These are phyloP conservation scores for Graphilbum fragrans DNA, from an alignment of 2,329 filamentous ascomycete genomes.

Conservation along the genomic window DNA sequence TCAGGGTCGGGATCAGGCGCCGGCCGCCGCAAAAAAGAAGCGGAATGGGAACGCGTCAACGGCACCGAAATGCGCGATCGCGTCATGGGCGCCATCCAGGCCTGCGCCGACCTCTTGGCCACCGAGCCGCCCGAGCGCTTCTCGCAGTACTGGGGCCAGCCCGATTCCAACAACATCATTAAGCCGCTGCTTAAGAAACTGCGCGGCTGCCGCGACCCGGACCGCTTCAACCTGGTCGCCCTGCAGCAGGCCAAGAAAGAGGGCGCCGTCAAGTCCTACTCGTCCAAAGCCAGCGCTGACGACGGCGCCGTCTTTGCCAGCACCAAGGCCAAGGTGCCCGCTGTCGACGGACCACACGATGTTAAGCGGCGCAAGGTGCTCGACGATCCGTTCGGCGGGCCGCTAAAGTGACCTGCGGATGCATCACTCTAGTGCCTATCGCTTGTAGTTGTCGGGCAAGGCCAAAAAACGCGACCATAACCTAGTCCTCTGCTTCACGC, in stretches of 20 bases:
- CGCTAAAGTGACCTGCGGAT: slow-evolving; percentile 21
- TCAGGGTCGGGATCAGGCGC: slow-evolving; percentile 1
- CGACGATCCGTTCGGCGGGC: slow-evolving; percentile 36
- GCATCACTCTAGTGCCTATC: too few species aligned
- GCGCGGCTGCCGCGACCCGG: slow-evolving; percentile 61
- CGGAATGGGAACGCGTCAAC: slow-evolving; percentile 13
- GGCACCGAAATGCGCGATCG: slow-evolving; percentile 27
- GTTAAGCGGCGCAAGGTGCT: slow-evolving; percentile 33
- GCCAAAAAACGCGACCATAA: too few species aligned
- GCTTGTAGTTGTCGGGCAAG: too few species aligned
- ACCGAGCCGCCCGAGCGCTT: slow-evolving; percentile 45
- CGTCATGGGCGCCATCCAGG: slow-evolving; percentile 33
- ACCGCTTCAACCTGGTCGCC: slow-evolving; percentile 59
- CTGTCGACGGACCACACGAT: slow-evolving; percentile 14
- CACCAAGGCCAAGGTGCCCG: slow-evolving; percentile 4
- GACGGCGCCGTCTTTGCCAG: slow-evolving; percentile 36
- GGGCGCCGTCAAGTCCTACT: slow-evolving; percentile 22
- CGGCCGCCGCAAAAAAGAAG: not conserved
- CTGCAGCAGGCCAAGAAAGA: slow-evolving; percentile 53
- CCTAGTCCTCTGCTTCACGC: too few species aligned
- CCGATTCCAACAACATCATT: slow-evolving; percentile 34
- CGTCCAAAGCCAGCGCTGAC: slow-evolving; percentile 9
- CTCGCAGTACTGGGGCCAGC: slow-evolving; percentile 39
- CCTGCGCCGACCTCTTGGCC: slow-evolving; percentile 41
- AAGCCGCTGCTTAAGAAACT: slow-evolving; percentile 55